A percentile compares a stretch with the other conserved stretches of the same genome.
These are phyloP conservation scores for Pyrenophora tritici-repentis DNA, from an alignment of 2,329 filamentous ascomycete species.

Conservation along the genomic window DNA sequence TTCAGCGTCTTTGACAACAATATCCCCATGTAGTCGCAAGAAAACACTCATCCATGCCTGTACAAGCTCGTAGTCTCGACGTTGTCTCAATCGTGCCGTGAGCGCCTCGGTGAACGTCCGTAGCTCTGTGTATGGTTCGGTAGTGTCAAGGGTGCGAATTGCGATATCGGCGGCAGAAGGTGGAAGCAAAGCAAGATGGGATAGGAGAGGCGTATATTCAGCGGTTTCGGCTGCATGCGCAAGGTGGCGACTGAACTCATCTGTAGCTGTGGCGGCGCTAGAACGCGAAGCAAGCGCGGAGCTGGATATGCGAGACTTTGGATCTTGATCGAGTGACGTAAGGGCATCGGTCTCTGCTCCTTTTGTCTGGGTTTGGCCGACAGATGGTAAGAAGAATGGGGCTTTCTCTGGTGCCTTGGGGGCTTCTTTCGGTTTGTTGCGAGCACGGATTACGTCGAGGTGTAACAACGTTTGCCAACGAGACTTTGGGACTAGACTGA, in stretches of 20 bases:
- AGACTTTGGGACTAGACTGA: conserved; percentile 86
- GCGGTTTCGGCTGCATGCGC: conserved; percentile 55
- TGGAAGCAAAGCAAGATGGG: conserved; percentile 77
- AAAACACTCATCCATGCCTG: conserved; percentile 99
- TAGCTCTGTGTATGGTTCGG: conserved; percentile 68
- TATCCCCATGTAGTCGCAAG: conserved; percentile 74
- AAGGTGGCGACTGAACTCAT: conserved; percentile 57
- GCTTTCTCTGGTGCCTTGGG: conserved; percentile 92
- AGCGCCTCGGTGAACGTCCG: conserved; percentile 80
- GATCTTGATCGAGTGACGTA: conserved; percentile 19
- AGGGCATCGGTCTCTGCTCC: conserved; percentile 22
- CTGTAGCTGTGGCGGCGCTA: conserved; percentile 35
- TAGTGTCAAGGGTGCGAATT: conserved; percentile 73
- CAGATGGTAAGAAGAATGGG: conserved; percentile 87
- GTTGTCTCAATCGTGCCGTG: conserved; percentile 68
- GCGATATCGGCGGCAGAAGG: conserved; percentile 89
- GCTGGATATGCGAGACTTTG: conserved; percentile 41
- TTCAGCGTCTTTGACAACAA: conserved; percentile 56
- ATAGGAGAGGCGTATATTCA: conserved; percentile 71
- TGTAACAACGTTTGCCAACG: conserved; percentile 95
- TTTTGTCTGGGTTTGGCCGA: conserved; percentile 48
- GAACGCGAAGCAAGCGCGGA: conserved; percentile 41
- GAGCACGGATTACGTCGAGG: conserved; percentile 84
- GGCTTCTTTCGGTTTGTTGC: conserved; percentile 91
- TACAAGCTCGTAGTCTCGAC: conserved; percentile 87